A percentile compares a stretch with the other conserved stretches of the same genome.
Conservation (phyloP, 495 filamentous ascomycete species). For the Aspergillus diversus region DNA sequence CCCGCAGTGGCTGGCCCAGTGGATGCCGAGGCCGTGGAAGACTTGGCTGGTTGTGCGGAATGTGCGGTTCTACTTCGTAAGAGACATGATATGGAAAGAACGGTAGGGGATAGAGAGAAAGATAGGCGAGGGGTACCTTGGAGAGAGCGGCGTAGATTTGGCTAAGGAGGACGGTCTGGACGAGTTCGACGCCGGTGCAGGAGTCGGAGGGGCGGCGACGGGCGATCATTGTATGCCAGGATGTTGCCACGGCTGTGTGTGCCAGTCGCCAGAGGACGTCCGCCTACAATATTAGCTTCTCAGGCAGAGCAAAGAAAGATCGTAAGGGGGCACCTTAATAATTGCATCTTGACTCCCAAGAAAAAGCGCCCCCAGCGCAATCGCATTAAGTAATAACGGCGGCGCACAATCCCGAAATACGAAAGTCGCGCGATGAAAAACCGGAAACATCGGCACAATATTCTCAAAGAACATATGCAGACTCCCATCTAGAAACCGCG, state of each 20-base stretch:
- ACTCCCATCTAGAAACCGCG: slow-evolving; percentile 1
- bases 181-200: slow-evolving; percentile 5
- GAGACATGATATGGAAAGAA: no score
- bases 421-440: slow-evolving; percentile 5
- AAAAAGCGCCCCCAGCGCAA: slow-evolving; percentile 4
- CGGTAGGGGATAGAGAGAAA: no score
- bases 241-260: slow-evolving; percentile 10
- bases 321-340: neutral
- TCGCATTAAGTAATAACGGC: neutral
- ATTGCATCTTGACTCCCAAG: neutral
- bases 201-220: neutral
- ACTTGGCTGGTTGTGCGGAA: slow-evolving; percentile 12
- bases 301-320: no score
- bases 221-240: slow-evolving; percentile 5
- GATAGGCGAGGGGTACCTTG: neutral
- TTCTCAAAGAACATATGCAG: slow-evolving; percentile 11
- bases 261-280: slow-evolving; percentile 5
- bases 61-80: slow-evolving; percentile 3
- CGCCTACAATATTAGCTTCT: slow-evolving; percentile 1
- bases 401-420: neutral
- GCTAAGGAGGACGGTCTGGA: slow-evolving; percentile 5
- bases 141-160: slow-evolving; percentile 11
- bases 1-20: slow-evolving; percentile 11
- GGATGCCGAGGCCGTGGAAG: slow-evolving; percentile 7
- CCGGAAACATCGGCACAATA: slow-evolving; percentile 5